These are phyloP conservation scores for Backusella macrospora DNA, from an alignment of 192 early-diverging fungal genomes.

Conservation along the genomic window DNA sequence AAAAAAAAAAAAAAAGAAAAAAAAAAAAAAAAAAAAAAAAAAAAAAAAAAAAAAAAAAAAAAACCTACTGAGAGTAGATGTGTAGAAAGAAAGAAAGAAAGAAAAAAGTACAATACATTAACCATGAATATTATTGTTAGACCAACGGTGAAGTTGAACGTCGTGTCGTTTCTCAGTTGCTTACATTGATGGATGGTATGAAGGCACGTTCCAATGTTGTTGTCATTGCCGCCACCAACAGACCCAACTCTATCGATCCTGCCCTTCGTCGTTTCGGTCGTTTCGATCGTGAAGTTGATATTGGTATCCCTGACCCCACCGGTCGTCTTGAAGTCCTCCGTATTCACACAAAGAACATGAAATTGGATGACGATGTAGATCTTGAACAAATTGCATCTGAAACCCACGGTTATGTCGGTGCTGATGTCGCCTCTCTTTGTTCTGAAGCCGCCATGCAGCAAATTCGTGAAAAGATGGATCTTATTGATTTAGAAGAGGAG, in stretches of 20 bases:
- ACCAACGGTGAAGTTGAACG: slow-evolving; percentile 96
- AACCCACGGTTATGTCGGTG: slow-evolving; percentile 96
- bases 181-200: slow-evolving; percentile 92
- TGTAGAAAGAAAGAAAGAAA: too few relatives aligned
- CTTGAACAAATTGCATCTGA: slow-evolving; percentile 95
- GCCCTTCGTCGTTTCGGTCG: slow-evolving; percentile 98
- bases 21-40: too few relatives aligned
- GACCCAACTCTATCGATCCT: slow-evolving; percentile 97
- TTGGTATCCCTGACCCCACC: slow-evolving; percentile 97
- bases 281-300: slow-evolving; percentile 98
- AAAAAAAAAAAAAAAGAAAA: too few relatives aligned
- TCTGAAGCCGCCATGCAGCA: slow-evolving; percentile 99
- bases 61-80: too few relatives aligned
- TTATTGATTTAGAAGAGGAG: slow-evolving; percentile 96
- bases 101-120: too few relatives aligned
- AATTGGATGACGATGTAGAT: slow-evolving; percentile 94
- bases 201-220: slow-evolving; percentile 93
- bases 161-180: slow-evolving; percentile 91
- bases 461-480: slow-evolving; percentile 99
- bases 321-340: slow-evolving; percentile 96
- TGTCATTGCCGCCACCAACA: slow-evolving; percentile 98
- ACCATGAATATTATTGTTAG: too few relatives aligned
- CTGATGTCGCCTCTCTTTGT: slow-evolving; percentile 94
- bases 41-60: too few relatives aligned
- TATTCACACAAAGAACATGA: slow-evolving; percentile 99